Conservation (phyloP, 2,329 filamentous ascomycete genomes). For the Cladosporium sp. region DNA sequence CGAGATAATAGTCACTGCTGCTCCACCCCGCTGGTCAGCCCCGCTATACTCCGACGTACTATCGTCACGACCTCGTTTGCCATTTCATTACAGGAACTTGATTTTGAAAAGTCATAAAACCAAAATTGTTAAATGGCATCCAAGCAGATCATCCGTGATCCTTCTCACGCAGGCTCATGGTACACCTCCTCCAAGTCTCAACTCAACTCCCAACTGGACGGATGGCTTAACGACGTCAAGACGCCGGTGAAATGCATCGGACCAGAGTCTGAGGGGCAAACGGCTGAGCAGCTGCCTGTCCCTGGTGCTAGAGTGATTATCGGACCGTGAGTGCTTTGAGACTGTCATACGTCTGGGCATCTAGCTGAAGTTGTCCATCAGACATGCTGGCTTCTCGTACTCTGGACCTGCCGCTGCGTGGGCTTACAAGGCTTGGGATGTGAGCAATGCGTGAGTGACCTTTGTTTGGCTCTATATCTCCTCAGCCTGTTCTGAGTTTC, state of each 20-base stretch:
- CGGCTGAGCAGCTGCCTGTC: conserved; percentile 53
- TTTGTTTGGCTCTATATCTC: not conserved
- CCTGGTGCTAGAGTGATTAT: conserved; percentile 77
- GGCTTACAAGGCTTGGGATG: conserved; percentile 85
- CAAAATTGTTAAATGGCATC: conserved; percentile 15
- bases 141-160: conserved; percentile 42
- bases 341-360: not conserved
- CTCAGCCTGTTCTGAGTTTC: no score
- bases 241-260: conserved; percentile 56
- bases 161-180: conserved; percentile 82
- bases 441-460: conserved; percentile 60
- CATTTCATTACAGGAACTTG: no score
- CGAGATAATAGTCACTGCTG: not conserved
- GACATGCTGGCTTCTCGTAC: conserved; percentile 89
- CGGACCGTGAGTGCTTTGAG: conserved; percentile 63
- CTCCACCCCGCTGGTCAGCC: not conserved
- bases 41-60: not conserved
- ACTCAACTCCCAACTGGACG: conserved; percentile 66
- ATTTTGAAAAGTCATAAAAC: not conserved
- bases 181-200: conserved; percentile 58
- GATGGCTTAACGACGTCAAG: conserved; percentile 68
- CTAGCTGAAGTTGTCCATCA: conserved; percentile 34
- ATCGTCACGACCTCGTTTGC: no score
- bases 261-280: conserved; percentile 34
- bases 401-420: conserved; percentile 89